phyloP scores from a whole-genome alignment of 2,329 filamentous ascomycete species.

The Hymenoscyphus scutula region DNA sequence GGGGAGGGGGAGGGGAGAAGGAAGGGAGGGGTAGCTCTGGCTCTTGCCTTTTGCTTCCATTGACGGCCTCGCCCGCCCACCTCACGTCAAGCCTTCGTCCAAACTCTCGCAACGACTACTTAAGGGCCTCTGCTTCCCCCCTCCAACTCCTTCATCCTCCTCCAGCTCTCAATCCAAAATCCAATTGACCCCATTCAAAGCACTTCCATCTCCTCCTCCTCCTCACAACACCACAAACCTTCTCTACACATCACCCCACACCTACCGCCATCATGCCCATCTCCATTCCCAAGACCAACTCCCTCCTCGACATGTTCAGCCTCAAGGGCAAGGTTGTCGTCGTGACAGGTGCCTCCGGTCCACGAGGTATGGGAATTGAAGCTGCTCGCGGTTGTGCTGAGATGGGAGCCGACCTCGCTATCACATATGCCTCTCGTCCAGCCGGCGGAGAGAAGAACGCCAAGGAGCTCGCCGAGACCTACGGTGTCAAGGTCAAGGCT shows the following conservation, averaged over 20 bases:
- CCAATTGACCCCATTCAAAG: constrained; percentile 1
- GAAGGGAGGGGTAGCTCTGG: background rate
- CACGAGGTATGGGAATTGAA: constrained; percentile 67
- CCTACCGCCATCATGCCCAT: constrained; percentile 10
- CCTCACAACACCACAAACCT: background rate
- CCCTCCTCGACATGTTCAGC: constrained; percentile 47
- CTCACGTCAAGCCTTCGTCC: background rate
- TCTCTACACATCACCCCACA: background rate
- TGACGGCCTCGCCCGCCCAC: background rate
- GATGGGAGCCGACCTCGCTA: constrained; percentile 61
- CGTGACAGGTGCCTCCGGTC: constrained; percentile 61
- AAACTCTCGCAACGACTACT: background rate
- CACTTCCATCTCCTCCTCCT: too few species aligned
- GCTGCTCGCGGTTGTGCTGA: constrained; percentile 64
- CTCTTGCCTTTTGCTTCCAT: background rate
- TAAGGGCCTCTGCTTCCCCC: background rate
- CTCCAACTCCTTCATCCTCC: background rate
- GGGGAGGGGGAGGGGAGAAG: background rate
- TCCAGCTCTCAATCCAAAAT: background rate
- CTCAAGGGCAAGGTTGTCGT: constrained; percentile 61
- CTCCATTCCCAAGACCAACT: constrained; percentile 13
- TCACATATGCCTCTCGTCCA: constrained; percentile 64
- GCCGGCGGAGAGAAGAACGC: constrained; percentile 65
- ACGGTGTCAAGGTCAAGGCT: constrained; percentile 64
- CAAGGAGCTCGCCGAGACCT: constrained; percentile 56